Evolutionary conservation across 2,329 filamentous ascomycete species (phyloP), one percentile per base, ranked within the genome.

Genomic region (Pseudogymnoascus sp.): DNA sequence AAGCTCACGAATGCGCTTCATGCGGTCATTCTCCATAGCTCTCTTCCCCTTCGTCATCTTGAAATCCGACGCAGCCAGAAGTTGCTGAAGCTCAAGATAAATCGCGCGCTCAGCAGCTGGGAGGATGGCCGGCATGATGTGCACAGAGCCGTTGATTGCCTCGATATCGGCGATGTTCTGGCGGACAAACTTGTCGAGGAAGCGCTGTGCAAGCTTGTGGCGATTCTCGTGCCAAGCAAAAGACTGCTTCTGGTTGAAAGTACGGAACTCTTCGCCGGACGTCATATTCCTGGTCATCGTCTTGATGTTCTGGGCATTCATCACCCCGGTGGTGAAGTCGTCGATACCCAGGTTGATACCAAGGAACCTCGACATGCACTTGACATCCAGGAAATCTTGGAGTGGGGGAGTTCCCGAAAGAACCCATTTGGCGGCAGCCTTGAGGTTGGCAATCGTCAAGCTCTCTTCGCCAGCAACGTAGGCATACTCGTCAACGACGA

Each of bases 401-500:
- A 88, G 69, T 0, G 79, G 77, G 1, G 86, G 86, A 0, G 86
- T 89, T 2, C 83, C 86, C 0, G 85, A 89, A 1, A 89, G 74
- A 5, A 86, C 76, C 85, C 86, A 89, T 62, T 79, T 61, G 2
- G 60, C 53, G 5, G 59, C 10, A 10, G 65, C 79, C 25, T 77
- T 69, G 1, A 87, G 68, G 0, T 73, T 74, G 5, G 78, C 73
- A 4, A 85, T 73, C 0, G 63, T 59, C 44, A 66, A 60, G 12
- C 63, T 42, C 18, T 66, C 59, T 60, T 78, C 71, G 14, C 75
- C 69, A 50, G 77, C 75, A 4, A 82, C 74, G 66, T 88, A 86
- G 0, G 85, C 83, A 67, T 84, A 88, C 67, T 89, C 87, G 65
- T 89, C 87, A 1, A 88, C 76, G 1, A 89, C 79, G 0, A 89